These are phyloP conservation scores for Periconia macrospinosa DNA, from an alignment of 2,329 filamentous ascomycete species.

Conservation along the genomic window DNA sequence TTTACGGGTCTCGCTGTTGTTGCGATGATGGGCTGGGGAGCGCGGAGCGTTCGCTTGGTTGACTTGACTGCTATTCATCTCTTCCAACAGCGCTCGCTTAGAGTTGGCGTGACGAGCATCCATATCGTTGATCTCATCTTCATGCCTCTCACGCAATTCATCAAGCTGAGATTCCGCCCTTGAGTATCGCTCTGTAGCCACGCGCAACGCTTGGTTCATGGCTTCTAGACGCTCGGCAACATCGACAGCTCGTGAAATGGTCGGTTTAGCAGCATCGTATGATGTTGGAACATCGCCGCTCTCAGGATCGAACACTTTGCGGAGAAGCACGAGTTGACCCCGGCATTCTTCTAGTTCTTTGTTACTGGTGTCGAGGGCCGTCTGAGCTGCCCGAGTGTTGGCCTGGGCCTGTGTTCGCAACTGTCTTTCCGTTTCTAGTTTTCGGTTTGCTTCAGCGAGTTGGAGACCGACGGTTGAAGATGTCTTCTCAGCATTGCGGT, in stretches of 20 bases:
- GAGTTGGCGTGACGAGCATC: slow-evolving; percentile 64
- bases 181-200: slow-evolving; percentile 77
- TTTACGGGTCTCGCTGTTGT: slow-evolving; percentile 60
- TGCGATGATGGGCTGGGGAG: slow-evolving; percentile 72
- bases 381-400: slow-evolving; percentile 79
- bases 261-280: slow-evolving; percentile 69
- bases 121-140: slow-evolving; percentile 69
- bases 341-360: slow-evolving; percentile 80
- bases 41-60: slow-evolving; percentile 53
- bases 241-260: slow-evolving; percentile 69
- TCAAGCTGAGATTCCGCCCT: slow-evolving; percentile 82
- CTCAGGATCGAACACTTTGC: slow-evolving; percentile 84
- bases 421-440: slow-evolving; percentile 86
- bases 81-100: slow-evolving; percentile 77
- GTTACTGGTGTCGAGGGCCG: slow-evolving; percentile 76
- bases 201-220: slow-evolving; percentile 82
- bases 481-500: slow-evolving; percentile 85
- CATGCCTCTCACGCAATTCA: slow-evolving; percentile 73
- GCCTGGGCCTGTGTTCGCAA: slow-evolving; percentile 81
- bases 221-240: slow-evolving; percentile 84
- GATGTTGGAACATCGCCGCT: slow-evolving; percentile 65
- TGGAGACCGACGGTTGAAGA: slow-evolving; percentile 79
- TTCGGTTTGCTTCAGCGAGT: slow-evolving; percentile 85
- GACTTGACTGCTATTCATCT: slow-evolving; percentile 82
- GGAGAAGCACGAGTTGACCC: slow-evolving; percentile 76